Percentiles rank a stretch among this genome's conserved stretches.
Conservation (phyloP, 805 yeast genomes). For the Brettanomyces anomalus region DNA sequence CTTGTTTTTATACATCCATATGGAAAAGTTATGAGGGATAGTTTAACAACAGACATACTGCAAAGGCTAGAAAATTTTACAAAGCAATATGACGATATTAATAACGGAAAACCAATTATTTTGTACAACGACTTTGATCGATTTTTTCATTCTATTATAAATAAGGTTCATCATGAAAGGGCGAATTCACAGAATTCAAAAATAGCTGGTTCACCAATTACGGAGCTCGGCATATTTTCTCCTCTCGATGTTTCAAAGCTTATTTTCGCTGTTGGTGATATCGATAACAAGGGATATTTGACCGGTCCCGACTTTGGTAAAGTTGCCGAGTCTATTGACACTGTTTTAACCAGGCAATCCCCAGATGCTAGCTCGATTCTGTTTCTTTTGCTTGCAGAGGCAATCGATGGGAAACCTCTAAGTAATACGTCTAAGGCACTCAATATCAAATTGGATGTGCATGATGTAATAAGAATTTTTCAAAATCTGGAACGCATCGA, state of each 20-base stretch:
- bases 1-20: too few species aligned
- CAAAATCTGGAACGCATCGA: not conserved
- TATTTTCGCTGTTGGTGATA: slow-evolving; percentile 76
- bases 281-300: slow-evolving; percentile 51
- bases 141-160: not conserved
- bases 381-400: not conserved
- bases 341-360: not conserved
- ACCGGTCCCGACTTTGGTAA: slow-evolving; percentile 54
- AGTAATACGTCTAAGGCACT: not conserved
- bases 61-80: too few species aligned
- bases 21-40: too few species aligned
- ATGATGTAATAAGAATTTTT: not conserved
- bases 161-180: slow-evolving; percentile 1
- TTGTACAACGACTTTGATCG: slow-evolving; percentile 4
- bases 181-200: not conserved
- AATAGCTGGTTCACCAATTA: slow-evolving; percentile 3
- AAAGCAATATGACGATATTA: not conserved
- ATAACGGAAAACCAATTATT: not conserved
- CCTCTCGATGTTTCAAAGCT: slow-evolving; percentile 56
- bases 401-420: not conserved
- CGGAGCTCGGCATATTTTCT: slow-evolving; percentile 25
- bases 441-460: too few species aligned
- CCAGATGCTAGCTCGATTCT: not conserved
- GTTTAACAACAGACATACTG: too few species aligned
- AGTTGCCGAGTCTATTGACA: not conserved